phyloP scores from a whole-genome alignment of 83 land plant genomes.

The Thuja plicata region DNA sequence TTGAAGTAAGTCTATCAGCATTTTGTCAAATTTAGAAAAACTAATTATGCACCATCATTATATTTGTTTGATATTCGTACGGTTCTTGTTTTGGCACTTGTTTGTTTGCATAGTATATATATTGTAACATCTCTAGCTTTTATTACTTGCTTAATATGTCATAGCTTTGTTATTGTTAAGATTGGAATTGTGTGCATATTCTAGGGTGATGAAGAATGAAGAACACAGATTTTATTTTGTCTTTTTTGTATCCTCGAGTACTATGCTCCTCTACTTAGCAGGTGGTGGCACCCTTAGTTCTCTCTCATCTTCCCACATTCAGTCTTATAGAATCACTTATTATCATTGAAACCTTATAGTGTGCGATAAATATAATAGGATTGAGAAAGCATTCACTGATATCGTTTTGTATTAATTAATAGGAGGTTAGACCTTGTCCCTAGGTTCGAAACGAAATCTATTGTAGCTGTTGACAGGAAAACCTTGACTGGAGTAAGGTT shows the following conservation, averaged over 20 bases:
- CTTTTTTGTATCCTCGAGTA: not conserved
- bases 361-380: not conserved
- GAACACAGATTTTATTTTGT: not conserved
- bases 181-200: conserved; percentile 7
- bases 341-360: not conserved
- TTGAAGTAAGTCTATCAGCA: conserved; percentile 49
- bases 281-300: not conserved
- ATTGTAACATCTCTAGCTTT: not conserved
- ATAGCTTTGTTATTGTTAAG: not conserved
- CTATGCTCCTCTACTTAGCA: not conserved
- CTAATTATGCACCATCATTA: not conserved
- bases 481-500: no score
- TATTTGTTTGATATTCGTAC: not conserved
- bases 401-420: not conserved
- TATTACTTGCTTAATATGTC: not conserved
- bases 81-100: not conserved
- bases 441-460: not conserved
- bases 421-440: not conserved
- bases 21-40: not conserved
- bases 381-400: not conserved
- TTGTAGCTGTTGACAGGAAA: no score
- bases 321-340: not conserved
- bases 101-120: not conserved
- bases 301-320: not conserved
- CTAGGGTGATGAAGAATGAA: not conserved